Base-by-base conservation (phyloP, 106 monocot species). In the Dioscorea zingiberensis region DNA sequence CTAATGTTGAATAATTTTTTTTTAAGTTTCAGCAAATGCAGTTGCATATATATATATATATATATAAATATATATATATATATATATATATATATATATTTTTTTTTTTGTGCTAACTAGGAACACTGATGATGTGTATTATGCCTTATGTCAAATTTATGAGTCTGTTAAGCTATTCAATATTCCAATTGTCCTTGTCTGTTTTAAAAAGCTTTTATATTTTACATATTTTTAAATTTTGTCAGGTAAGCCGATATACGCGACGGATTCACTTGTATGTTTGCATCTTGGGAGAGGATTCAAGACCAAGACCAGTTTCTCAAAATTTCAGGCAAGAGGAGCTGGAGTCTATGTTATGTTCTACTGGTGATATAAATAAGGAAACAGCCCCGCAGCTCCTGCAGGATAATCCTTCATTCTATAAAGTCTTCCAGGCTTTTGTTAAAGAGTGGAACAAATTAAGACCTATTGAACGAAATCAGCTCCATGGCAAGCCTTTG, bases 301-400 rank as follows among this genome's bases (percentile, higher is more conserved):
- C 72, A 60, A 89, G 97, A 68, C 92, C 88, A 60, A 81, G 74
- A 56, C 88, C 89, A 17, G 70, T 98, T 53, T 82, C 66, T 80
- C 80, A 84, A 65, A 98, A 93, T 74, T 93, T 92, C n/a, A 70
- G 79, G 25, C 86, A 85, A 27, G 92, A 98, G 72, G 97, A 98
- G 69, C 59, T 97, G 15, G 80, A 91, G 2, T 59, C 69, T 29
- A 68, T 86, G 60, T 15, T 58, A 38, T 26, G 22, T 58, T 59
- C 67, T 72, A 7, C 27, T 49, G 68, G 66, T 59, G 25, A 56
- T 48, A 28, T 18, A 18, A 62, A 69, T 21, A 67, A 72, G 21
- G 71, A 79, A 66, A 22, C 60, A 59, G 61, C 55, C 44, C 27
- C 60, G 12, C 76, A 71, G 27, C 29, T 70, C 22, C 5, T 88